Conservation (phyloP, 257 asterid species). For the Linaria vulgaris region DNA sequence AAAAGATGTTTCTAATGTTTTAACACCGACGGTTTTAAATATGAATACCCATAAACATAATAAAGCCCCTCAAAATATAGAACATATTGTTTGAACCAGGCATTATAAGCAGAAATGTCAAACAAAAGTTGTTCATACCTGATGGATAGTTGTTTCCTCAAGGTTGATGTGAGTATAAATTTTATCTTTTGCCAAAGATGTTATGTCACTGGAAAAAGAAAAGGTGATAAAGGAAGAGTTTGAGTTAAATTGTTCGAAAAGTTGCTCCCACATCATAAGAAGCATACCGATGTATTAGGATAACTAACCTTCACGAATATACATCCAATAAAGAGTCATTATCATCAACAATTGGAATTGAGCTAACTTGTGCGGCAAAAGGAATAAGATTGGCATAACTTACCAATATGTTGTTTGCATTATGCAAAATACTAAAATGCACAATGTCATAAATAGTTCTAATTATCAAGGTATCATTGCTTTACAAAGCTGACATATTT, state of each 20-base stretch:
- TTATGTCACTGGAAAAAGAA: conserved; percentile 83
- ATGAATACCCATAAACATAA: no score
- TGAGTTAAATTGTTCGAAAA: conserved; percentile 9
- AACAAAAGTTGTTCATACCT: conserved; percentile 42
- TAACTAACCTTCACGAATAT: conserved; percentile 77
- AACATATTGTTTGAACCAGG: no score
- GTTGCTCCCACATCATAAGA: conserved; percentile 5
- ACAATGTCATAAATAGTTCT: background rate
- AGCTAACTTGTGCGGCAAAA: conserved; percentile 83
- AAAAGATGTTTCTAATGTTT: no score
- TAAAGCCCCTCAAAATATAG: no score
- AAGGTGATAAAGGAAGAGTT: conserved; percentile 16
- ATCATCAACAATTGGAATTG: conserved; percentile 90
- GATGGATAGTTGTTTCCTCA: conserved; percentile 78
- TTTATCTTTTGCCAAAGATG: conserved; percentile 88
- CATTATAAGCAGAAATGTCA: conserved; percentile 18
- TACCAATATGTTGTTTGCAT: conserved; percentile 6
- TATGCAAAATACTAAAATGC: background rate
- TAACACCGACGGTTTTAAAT: no score
- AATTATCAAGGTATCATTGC: background rate
- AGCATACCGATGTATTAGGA: conserved; percentile 9
- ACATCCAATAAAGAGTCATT: conserved; percentile 83
- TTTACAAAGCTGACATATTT: background rate
- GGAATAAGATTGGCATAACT: conserved; percentile 21
- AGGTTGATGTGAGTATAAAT: conserved; percentile 73